Percentiles rank a stretch among this genome's conserved stretches.
phyloP scores from a whole-genome alignment of 1,284 basidiomycete species.

The Somion occarium region DNA sequence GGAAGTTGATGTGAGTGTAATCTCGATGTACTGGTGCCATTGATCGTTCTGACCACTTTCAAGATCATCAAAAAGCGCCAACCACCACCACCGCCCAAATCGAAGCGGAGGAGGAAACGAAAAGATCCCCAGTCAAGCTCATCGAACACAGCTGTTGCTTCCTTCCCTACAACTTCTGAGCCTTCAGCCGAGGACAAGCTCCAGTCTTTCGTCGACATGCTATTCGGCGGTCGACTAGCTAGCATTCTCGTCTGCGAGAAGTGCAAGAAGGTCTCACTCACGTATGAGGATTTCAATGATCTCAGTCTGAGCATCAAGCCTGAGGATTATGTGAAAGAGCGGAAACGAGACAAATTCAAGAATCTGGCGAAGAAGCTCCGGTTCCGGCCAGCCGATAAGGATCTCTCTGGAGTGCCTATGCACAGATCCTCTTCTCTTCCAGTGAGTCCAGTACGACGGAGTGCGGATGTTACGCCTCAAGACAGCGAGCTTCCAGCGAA shows the following conservation, averaged over 20 bases:
- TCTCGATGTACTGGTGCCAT: neutral
- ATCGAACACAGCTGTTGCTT: neutral
- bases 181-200: constrained; percentile 22
- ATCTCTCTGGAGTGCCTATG: constrained; percentile 6
- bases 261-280: constrained; percentile 89
- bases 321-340: constrained; percentile 63
- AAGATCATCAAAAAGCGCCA: constrained; percentile 78
- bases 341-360: constrained; percentile 70
- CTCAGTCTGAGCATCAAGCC: constrained; percentile 84
- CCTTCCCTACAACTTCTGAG: neutral
- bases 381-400: constrained; percentile 27
- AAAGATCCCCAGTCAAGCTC: neutral
- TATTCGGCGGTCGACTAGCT: constrained; percentile 85
- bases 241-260: constrained; percentile 91
- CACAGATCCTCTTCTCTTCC: constrained; percentile 29
- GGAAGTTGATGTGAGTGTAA: constrained; percentile 74
- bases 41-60: neutral
- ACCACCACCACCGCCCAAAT: constrained; percentile 37
- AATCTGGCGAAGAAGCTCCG: constrained; percentile 62
- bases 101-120: constrained; percentile 30
- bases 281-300: constrained; percentile 92
- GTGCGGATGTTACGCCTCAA: constrained; percentile 17
- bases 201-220: constrained; percentile 78
- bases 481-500: constrained; percentile 21
- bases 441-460: constrained; percentile 25